These are phyloP conservation scores for Aspergillus caelatus DNA, from an alignment of 2,329 filamentous ascomycete genomes.

Conservation along the genomic window DNA sequence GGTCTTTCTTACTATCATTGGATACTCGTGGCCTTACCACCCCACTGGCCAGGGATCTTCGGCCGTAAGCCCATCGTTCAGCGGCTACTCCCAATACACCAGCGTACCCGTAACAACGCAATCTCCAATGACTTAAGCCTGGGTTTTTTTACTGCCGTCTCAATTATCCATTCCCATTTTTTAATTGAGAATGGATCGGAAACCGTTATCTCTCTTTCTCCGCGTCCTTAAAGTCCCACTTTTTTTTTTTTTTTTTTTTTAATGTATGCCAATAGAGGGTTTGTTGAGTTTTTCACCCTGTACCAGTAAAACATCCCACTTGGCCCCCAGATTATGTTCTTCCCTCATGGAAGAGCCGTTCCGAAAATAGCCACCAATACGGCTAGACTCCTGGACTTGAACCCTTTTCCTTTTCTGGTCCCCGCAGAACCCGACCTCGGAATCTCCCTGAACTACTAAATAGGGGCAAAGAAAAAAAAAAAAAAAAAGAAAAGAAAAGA, in stretches of 20 bases:
- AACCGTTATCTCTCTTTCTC: conserved; percentile 16
- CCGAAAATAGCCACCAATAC: conserved; percentile 13
- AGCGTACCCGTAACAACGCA: not conserved
- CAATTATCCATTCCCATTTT: not conserved
- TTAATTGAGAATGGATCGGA: conserved; percentile 2
- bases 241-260: no score
- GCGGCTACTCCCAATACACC: not conserved
- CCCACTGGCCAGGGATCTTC: not conserved
- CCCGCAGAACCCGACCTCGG: not conserved
- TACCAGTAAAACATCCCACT: not conserved
- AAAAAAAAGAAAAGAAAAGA: no score
- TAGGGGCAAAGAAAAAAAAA: no score
- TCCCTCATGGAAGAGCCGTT: conserved; percentile 2
- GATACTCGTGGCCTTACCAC: conserved; percentile 1
- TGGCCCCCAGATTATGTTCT: not conserved
- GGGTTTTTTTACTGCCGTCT: not conserved
- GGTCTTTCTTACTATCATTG: not conserved
- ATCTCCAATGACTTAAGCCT: not conserved
- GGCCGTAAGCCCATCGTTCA: not conserved
- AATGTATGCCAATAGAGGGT: not conserved
- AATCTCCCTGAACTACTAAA: no score
- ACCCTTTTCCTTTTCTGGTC: not conserved
- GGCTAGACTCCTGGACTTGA: not conserved
- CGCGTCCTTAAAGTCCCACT: conserved; percentile 6
- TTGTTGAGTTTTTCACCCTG: not conserved